Base-by-base conservation (phyloP, 179 eudicot species). In the Camellia oleifera region DNA sequence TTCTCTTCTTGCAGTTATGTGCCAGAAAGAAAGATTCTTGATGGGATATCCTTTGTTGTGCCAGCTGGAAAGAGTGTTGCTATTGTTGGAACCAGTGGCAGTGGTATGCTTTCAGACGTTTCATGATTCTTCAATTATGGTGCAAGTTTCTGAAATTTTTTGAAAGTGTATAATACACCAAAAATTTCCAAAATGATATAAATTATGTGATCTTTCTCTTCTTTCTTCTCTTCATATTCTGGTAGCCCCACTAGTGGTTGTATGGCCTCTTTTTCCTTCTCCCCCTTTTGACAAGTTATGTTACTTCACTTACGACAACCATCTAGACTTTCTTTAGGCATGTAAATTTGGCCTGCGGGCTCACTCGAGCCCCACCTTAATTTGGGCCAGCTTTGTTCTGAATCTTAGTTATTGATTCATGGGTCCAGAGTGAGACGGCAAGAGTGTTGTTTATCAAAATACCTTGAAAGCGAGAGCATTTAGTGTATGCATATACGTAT, bases 41-140 rank as follows among this genome's bases (percentile, higher is more conserved):
- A 94, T 83, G 99, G 99, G 48, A 86, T 95, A 87, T 95, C 99
- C 57, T 95, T 95, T 88, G 89, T 78, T 80, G 93, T 94, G 66
- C 97, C 95, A 79, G 92, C 98, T 86, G 99, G 98, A 79, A 89
- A 82, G 83, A 95, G 98, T 84, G 98, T 94, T 71, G 99, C 99
- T 80, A 92, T 95, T 81, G 99, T 95, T 80, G 99, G 99, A 85
- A 95, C 99, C 56, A 95, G 99, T 86, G 99, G 99, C 82, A 95
- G 99, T 86, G 99, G 99, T 95, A 95, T 88, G 84, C 77, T 76
- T 84, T 79, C 11, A 65, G 42, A 76, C 72, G 13, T 32, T n/a
- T 63, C 61, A 67, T 84, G 42, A 44, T 32, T 73, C 72, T 80
- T 60, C 12, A 7, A 26, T 23, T 3, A 2, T 58, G 40, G 68